These are phyloP conservation scores for Nyssa sinensis DNA, from an alignment of 148 eudicot genomes.

Conservation along the genomic window DNA sequence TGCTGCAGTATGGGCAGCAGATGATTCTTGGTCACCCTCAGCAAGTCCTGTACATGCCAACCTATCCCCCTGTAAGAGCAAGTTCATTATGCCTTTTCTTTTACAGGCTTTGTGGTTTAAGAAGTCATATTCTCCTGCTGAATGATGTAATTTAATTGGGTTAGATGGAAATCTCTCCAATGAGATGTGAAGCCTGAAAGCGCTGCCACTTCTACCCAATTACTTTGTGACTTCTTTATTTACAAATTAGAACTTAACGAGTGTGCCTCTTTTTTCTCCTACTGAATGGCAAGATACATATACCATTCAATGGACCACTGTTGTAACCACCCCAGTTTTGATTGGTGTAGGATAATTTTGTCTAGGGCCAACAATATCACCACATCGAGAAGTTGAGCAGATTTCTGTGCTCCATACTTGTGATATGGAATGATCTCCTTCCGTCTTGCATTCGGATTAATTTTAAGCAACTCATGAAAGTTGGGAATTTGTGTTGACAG, in stretches of 20 bases:
- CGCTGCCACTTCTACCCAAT: neutral
- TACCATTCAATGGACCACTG: no score
- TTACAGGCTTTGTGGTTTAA: no score
- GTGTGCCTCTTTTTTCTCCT: neutral
- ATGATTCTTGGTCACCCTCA: conserved; percentile 90
- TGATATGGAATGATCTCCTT: neutral
- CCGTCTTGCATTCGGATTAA: neutral
- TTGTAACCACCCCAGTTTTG: neutral
- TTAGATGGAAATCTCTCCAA: neutral
- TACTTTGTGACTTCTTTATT: neutral
- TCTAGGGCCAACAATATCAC: no score
- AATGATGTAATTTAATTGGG: no score
- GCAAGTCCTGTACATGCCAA: conserved; percentile 84
- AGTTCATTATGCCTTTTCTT: conserved; percentile 4
- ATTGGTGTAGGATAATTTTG: no score
- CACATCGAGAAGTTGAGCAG: no score
- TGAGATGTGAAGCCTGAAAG: neutral
- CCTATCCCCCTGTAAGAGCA: conserved; percentile 73
- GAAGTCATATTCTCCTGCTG: neutral
- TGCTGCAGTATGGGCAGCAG: conserved; percentile 84
- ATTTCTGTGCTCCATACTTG: no score
- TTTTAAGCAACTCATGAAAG: no score
- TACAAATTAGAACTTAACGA: neutral
- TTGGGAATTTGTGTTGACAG: conserved; percentile 36
- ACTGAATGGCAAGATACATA: neutral